A percentile compares a stretch with the other conserved stretches of the same genome.
These are phyloP conservation scores for Noccaea bulbosa DNA, from an alignment of 345 rosid genomes.

Conservation along the genomic window DNA sequence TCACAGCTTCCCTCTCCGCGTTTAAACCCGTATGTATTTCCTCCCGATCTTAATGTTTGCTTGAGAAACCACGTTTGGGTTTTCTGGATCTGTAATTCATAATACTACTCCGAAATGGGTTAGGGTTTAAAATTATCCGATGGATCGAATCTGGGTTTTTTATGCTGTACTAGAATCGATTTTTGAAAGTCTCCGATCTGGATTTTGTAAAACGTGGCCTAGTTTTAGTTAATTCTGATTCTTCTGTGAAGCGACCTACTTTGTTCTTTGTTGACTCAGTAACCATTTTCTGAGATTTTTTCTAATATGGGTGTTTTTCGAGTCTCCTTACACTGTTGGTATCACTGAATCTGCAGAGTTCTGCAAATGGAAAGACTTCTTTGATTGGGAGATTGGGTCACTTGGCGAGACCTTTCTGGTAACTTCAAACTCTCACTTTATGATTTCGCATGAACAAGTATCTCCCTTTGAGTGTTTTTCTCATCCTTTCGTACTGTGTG, in stretches of 20 bases:
- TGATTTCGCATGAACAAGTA: neutral
- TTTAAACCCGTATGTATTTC: conserved; percentile 48
- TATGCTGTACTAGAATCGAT: neutral
- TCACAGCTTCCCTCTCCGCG: conserved; percentile 53
- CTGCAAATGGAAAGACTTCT: conserved; percentile 55
- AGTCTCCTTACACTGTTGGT: neutral
- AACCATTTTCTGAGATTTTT: neutral
- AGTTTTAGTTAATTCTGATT: neutral
- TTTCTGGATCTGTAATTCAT: conserved; percentile 15
- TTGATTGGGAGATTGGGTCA: conserved; percentile 47
- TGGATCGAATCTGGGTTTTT: neutral
- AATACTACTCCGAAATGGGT: neutral
- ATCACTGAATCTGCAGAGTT: conserved; percentile 40
- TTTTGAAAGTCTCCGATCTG: conserved; percentile 6
- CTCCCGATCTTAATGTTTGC: neutral
- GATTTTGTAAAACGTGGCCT: conserved; percentile 4
- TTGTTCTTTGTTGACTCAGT: conserved; percentile 1
- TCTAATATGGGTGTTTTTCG: neutral
- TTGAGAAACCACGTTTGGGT: conserved; percentile 8
- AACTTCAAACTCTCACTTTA: conserved; percentile 2
- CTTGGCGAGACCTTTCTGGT: conserved; percentile 68
- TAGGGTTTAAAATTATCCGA: neutral
- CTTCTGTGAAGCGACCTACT: neutral
- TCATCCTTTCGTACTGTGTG: neutral
- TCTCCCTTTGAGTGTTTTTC: conserved; percentile 5